phyloP scores from a whole-genome alignment of 1,284 basidiomycete species.

The Peniophora sp. region DNA sequence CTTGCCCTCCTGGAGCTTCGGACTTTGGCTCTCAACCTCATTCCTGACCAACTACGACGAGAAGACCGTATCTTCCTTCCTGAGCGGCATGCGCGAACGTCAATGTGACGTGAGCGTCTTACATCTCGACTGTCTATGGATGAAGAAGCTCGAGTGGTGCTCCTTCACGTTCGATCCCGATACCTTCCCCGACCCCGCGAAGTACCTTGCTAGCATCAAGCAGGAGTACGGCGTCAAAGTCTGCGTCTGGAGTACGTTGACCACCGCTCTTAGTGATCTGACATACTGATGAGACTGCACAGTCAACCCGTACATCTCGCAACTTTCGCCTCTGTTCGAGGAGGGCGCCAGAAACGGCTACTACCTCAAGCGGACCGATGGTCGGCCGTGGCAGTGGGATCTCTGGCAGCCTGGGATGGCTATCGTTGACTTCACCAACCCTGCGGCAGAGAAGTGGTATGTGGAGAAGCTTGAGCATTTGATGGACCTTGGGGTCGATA shows the following conservation, averaged over 20 bases:
- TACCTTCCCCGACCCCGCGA: constrained; percentile 64
- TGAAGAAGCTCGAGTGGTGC: constrained; percentile 77
- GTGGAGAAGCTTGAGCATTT: constrained; percentile 47
- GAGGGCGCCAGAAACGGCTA: constrained; percentile 61
- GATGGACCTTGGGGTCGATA: constrained; percentile 64
- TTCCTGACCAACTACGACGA: constrained; percentile 67
- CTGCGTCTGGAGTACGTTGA: constrained; percentile 60
- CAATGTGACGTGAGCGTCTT: constrained; percentile 68
- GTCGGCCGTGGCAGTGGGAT: constrained; percentile 74
- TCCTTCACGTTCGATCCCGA: constrained; percentile 73
- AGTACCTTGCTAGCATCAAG: constrained; percentile 62
- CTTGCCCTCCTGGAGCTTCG: constrained; percentile 66
- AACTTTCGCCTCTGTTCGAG: constrained; percentile 61
- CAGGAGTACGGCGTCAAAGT: constrained; percentile 63
- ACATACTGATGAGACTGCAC: not conserved
- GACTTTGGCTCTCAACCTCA: constrained; percentile 71
- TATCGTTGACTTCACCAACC: constrained; percentile 68
- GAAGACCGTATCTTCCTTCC: constrained; percentile 59
- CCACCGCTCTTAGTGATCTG: not conserved
- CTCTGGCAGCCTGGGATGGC: constrained; percentile 69
- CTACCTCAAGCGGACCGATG: constrained; percentile 63
- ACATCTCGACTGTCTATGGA: constrained; percentile 77
- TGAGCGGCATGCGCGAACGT: constrained; percentile 63
- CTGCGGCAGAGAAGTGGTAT: constrained; percentile 63
- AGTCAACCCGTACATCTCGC: constrained; percentile 67